phyloP scores from a whole-genome alignment of 768 basidiomycete species.

The Russula emetica region DNA sequence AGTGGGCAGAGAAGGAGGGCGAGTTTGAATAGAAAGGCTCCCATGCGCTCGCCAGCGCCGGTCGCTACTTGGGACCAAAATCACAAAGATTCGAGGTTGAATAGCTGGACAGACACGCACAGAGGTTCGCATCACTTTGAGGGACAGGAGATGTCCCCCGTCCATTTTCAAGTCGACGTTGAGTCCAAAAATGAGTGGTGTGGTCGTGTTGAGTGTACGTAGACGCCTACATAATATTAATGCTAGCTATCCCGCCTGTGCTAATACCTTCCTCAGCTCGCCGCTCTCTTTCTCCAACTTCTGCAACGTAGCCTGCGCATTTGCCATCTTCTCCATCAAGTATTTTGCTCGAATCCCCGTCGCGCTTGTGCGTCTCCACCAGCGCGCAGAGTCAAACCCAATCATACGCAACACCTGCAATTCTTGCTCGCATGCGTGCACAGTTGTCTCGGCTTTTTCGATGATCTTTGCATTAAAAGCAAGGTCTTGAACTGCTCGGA shows the following conservation, averaged over 20 bases:
- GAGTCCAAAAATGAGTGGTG: neutral
- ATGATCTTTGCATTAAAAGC: slow-evolving; percentile 68
- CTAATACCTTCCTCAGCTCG: slow-evolving; percentile 57
- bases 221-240: neutral
- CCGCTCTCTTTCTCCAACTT: slow-evolving; percentile 65
- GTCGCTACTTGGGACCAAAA: slow-evolving; percentile 47
- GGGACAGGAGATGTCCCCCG: slow-evolving; percentile 60
- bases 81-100: slow-evolving; percentile 13
- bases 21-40: slow-evolving; percentile 85
- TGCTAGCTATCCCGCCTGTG: slow-evolving; percentile 32
- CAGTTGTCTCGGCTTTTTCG: slow-evolving; percentile 51
- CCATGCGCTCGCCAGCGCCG: slow-evolving; percentile 71
- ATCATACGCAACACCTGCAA: slow-evolving; percentile 64
- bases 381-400: slow-evolving; percentile 45
- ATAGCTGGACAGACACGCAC: slow-evolving; percentile 45
- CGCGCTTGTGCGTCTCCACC: slow-evolving; percentile 46
- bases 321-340: slow-evolving; percentile 70
- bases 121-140: slow-evolving; percentile 87
- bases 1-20: slow-evolving; percentile 75
- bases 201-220: neutral
- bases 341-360: slow-evolving; percentile 59
- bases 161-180: slow-evolving; percentile 37
- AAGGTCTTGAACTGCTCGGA: slow-evolving; percentile 78
- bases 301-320: slow-evolving; percentile 64
- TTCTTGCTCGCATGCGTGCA: slow-evolving; percentile 74